These are phyloP conservation scores for Fusarium concolor DNA, from an alignment of 2,329 filamentous ascomycete genomes.

Conservation along the genomic window DNA sequence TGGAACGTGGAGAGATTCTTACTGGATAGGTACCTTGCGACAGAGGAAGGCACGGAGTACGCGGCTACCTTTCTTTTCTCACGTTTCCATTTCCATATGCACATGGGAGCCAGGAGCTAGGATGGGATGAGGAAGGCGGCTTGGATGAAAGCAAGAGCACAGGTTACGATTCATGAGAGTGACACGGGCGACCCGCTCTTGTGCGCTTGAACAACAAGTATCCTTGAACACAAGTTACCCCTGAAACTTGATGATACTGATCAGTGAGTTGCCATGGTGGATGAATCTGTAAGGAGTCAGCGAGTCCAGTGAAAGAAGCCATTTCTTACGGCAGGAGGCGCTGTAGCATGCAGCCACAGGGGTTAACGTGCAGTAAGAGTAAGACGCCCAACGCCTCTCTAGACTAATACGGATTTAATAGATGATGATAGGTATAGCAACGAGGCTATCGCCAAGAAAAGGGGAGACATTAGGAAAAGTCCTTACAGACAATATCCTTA, in stretches of 20 bases:
- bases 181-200: slow-evolving; percentile 20
- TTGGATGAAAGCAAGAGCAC: background rate
- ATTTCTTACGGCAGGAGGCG: slow-evolving; percentile 7
- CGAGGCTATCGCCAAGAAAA: slow-evolving; percentile 20
- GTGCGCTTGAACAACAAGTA: slow-evolving; percentile 15
- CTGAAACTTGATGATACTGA: slow-evolving; percentile 24
- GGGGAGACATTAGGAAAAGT: slow-evolving; percentile 1
- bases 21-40: slow-evolving; percentile 10
- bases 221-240: slow-evolving; percentile 21
- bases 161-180: slow-evolving; percentile 32
- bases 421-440: background rate
- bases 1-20: slow-evolving; percentile 37
- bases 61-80: slow-evolving; percentile 8
- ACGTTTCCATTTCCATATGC: background rate
- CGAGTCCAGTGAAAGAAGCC: slow-evolving; percentile 8
- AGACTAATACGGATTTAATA: background rate
- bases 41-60: slow-evolving; percentile 34
- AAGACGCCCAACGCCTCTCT: background rate
- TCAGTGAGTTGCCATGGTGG: slow-evolving; percentile 14
- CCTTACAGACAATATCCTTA: background rate
- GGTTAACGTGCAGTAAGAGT: slow-evolving; percentile 4
- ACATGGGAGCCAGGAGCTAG: background rate
- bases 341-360: slow-evolving; percentile 31
- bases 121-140: background rate
- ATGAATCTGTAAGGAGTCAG: slow-evolving; percentile 8